phyloP scores from a whole-genome alignment of 1,284 basidiomycete genomes.

The Malassezia globosa region DNA sequence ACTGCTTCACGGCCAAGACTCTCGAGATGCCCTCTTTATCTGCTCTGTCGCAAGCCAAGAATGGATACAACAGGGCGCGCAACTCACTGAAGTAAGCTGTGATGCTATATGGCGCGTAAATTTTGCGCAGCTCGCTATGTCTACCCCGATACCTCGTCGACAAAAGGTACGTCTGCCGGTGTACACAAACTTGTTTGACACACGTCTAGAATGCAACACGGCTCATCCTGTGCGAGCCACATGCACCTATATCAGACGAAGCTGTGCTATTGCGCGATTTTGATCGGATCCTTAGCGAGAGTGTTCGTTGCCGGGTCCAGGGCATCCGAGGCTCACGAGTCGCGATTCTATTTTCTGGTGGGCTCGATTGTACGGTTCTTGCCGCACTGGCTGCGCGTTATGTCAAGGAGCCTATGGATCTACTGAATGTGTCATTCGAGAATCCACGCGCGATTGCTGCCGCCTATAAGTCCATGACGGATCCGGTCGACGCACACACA shows the following conservation, averaged over 20 bases:
- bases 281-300: conserved; percentile 43
- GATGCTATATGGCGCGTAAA: conserved; percentile 55
- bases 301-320: conserved; percentile 49
- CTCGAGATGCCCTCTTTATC: conserved; percentile 54
- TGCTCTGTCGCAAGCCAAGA: conserved; percentile 58
- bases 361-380: conserved; percentile 79
- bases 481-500: conserved; percentile 28
- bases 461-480: conserved; percentile 12
- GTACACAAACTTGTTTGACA: too few relatives aligned
- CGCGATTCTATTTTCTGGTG: conserved; percentile 86
- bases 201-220: background rate
- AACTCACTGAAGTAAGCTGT: conserved; percentile 59
- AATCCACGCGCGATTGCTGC: conserved; percentile 61
- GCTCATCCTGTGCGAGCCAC: background rate
- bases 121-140: conserved; percentile 27
- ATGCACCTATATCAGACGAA: background rate
- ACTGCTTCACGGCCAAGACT: conserved; percentile 47
- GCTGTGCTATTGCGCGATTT: conserved; percentile 41
- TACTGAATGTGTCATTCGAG: conserved; percentile 91
- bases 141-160: too few relatives aligned
- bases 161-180: too few relatives aligned
- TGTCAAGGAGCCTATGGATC: conserved; percentile 60
- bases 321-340: conserved; percentile 54
- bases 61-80: conserved; percentile 48
- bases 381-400: conserved; percentile 61